phyloP scores from a whole-genome alignment of 768 basidiomycete genomes.

The Amanita jacksonii region DNA sequence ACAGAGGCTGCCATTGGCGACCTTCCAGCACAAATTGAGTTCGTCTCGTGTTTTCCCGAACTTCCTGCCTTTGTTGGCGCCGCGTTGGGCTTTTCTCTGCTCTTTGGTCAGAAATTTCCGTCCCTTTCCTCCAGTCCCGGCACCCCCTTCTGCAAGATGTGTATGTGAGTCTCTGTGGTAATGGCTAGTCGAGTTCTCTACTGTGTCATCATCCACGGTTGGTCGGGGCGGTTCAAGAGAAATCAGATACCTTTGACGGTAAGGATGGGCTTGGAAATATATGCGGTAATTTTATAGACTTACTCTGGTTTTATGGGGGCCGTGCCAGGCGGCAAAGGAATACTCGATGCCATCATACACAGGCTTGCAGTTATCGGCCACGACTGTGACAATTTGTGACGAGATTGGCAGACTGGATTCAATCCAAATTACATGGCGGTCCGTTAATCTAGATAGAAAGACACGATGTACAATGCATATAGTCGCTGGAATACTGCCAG shows the following conservation, averaged over 20 bases:
- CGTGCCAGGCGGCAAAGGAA: constrained; percentile 19
- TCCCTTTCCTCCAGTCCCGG: constrained; percentile 16
- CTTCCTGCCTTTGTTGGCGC: constrained; percentile 76
- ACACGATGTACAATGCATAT: too few relatives aligned
- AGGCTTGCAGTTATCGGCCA: too few relatives aligned
- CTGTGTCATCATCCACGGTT: constrained; percentile 35
- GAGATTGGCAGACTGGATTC: background rate
- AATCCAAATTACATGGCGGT: too few relatives aligned
- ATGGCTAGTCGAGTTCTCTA: constrained; percentile 47
- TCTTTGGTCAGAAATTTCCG: constrained; percentile 41
- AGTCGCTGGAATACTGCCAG: too few relatives aligned
- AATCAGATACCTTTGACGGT: constrained; percentile 23
- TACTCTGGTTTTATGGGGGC: constrained; percentile 32
- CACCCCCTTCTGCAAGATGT: constrained; percentile 15
- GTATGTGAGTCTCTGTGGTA: constrained; percentile 18
- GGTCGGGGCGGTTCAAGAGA: constrained; percentile 15
- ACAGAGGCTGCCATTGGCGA: constrained; percentile 64
- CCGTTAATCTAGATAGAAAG: too few relatives aligned
- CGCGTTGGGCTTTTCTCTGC: constrained; percentile 64
- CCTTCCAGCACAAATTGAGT: constrained; percentile 71
- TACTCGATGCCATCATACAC: background rate
- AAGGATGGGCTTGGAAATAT: background rate
- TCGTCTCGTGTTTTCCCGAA: constrained; percentile 76
- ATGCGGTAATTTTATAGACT: constrained; percentile 8
- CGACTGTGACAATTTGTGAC: background rate